Conservation (phyloP, 352 stramenopile species). For the Elongisporangium prolatum region DNA sequence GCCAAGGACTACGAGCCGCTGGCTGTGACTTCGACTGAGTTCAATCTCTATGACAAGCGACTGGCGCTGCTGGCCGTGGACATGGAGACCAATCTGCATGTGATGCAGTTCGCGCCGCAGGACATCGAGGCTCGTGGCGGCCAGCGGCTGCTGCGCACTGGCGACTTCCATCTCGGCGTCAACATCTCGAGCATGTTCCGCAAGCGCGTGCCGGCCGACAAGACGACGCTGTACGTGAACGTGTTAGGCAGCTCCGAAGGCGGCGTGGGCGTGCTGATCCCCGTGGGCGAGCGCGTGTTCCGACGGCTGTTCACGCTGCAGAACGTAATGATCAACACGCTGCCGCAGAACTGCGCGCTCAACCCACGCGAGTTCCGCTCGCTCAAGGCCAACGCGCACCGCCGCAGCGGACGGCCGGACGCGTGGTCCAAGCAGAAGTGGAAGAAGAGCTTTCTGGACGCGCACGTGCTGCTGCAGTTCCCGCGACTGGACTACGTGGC, state of each 20-base stretch:
- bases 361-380: constrained; percentile 85
- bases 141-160: constrained; percentile 71
- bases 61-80: constrained; percentile 72
- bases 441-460: constrained; percentile 87
- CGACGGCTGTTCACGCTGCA: constrained; percentile 85
- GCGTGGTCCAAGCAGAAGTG: constrained; percentile 87
- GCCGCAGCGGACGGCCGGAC: constrained; percentile 56
- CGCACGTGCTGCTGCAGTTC: constrained; percentile 76
- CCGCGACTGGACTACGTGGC: constrained; percentile 81
- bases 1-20: constrained; percentile 87
- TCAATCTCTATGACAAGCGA: constrained; percentile 73
- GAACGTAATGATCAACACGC: constrained; percentile 87
- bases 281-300: constrained; percentile 76
- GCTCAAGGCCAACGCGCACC: constrained; percentile 62
- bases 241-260: constrained; percentile 80
- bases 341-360: constrained; percentile 79
- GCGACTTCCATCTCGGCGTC: constrained; percentile 80
- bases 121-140: constrained; percentile 84
- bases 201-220: constrained; percentile 44
- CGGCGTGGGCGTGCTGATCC: constrained; percentile 65
- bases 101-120: constrained; percentile 82
- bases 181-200: constrained; percentile 76
- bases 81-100: constrained; percentile 84
- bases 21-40: constrained; percentile 73
- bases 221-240: constrained; percentile 56